These are phyloP conservation scores for Strigomonas galati DNA, from an alignment of 208 protist species.

Conservation along the genomic window DNA sequence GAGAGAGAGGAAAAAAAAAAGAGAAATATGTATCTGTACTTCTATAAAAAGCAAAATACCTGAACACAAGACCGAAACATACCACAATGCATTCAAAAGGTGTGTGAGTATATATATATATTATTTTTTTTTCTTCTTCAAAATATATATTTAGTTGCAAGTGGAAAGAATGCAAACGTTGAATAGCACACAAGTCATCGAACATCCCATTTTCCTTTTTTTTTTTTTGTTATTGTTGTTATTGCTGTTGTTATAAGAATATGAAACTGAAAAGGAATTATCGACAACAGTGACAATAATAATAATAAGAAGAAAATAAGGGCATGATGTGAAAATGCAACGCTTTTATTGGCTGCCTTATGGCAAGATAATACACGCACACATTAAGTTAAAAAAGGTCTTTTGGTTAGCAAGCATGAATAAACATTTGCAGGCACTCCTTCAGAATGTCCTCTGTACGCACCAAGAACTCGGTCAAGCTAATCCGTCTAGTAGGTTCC, in stretches of 20 bases:
- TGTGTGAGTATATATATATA: constrained; percentile 5
- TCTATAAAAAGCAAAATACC: too few relatives aligned
- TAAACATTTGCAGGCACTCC: not conserved
- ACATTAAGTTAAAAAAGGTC: too few relatives aligned
- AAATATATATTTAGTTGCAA: not conserved
- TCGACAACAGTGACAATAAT: not conserved
- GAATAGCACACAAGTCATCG: too few relatives aligned
- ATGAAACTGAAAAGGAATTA: not conserved
- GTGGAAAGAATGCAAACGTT: not conserved
- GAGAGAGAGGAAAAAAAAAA: constrained; percentile 7
- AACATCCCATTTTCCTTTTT: too few relatives aligned
- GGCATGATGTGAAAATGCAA: not conserved
- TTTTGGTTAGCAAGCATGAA: not conserved
- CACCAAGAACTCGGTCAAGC: not conserved
- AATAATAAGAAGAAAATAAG: not conserved
- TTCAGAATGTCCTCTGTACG: not conserved
- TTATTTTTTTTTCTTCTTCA: not conserved
- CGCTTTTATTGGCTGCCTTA: too few relatives aligned
- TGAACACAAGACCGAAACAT: too few relatives aligned
- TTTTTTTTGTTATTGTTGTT: too few relatives aligned
- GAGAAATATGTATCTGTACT: constrained; percentile 8
- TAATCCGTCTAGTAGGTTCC: not conserved
- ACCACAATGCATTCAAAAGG: not conserved
- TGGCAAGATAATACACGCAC: too few relatives aligned
- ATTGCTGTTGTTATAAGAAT: not conserved